Evolutionary conservation across 495 filamentous ascomycete species (phyloP), one percentile per base, ranked within the genome.

Genomic region (Neurospora africana): DNA sequence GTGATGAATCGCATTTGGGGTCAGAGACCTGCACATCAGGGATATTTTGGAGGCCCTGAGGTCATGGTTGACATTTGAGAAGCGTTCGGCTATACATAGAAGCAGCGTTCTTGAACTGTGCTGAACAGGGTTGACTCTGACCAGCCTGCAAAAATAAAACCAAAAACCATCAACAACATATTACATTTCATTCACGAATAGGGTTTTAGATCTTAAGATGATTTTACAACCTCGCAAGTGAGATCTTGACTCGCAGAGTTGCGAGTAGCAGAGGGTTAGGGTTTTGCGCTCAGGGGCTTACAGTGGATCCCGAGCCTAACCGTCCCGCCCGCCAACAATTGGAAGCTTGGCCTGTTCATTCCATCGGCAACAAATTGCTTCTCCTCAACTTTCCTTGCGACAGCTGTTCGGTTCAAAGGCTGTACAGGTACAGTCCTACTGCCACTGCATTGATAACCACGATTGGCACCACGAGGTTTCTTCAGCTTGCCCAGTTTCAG

Each of bases 211-310:
- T 38, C 10, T 38, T 11, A 38, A 11, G 37, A 11, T 38, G 9
- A 11, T 38, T 38, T 15, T 1, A 58, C 6, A 7, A 65, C 6
- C 7, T 3, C 53, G 6, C 53, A 6, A 15, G 27, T 65, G 23
- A 33, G 1, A 19, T 33, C 6, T 65, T 65, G 13, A 17, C 27
- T 61, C 23, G 23, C 23, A 27, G 69, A 67, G 23, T 10, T 68
- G 67, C 69, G 17, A 65, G 43, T 23, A 65, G 35, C 15, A 19
- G 30, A 72, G 76, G 76, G 76, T 78, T 78, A 76, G 76, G 76
- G 76, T 74, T 69, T n/a, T 33, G 35, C 39, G 30, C 35, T 69
- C 47, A 43, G 67, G 53, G 27, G 53, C 53, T 19, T 17, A 5
- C 27, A 35, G 53, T 65, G 27, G 53, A 65, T 2, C 7, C 53